phyloP scores from a whole-genome alignment of 306 rosid species.

The Glycine latifolia region DNA sequence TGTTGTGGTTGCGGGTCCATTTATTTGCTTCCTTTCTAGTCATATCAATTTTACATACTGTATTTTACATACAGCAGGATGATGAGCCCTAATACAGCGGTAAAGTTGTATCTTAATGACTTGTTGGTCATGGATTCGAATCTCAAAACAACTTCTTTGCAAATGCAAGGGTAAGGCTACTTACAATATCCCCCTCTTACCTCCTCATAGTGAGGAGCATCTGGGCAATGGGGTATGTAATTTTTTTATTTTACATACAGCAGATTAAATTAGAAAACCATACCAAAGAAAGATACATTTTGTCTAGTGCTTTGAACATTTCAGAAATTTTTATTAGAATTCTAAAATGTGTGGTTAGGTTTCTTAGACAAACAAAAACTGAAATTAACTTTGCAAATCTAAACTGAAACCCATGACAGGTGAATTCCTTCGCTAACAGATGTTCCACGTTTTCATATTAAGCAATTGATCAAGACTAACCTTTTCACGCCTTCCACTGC shows the following conservation, averaged over 20 bases:
- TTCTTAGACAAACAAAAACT: background rate
- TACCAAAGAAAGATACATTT: conserved; percentile 1
- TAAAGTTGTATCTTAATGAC: no score
- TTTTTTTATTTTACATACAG: no score
- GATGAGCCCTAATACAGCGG: no score
- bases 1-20: background rate
- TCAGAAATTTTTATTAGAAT: background rate
- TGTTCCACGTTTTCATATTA: conserved; percentile 4
- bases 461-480: conserved; percentile 53
- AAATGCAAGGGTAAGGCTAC: no score
- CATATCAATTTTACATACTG: background rate
- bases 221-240: no score
- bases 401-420: conserved; percentile 9
- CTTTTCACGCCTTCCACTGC: conserved; percentile 77
- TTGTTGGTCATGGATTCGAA: no score
- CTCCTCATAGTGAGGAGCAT: no score
- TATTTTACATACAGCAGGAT: background rate
- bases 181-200: no score
- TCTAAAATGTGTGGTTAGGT: conserved; percentile 33
- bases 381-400: background rate
- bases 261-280: conserved; percentile 3
- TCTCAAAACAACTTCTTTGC: no score
- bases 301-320: conserved; percentile 14
- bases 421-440: conserved; percentile 34
- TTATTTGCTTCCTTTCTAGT: conserved; percentile 14